Evolutionary conservation across 2,329 filamentous ascomycete species (phyloP).

Genomic region (Graphilbum sp.): DNA sequence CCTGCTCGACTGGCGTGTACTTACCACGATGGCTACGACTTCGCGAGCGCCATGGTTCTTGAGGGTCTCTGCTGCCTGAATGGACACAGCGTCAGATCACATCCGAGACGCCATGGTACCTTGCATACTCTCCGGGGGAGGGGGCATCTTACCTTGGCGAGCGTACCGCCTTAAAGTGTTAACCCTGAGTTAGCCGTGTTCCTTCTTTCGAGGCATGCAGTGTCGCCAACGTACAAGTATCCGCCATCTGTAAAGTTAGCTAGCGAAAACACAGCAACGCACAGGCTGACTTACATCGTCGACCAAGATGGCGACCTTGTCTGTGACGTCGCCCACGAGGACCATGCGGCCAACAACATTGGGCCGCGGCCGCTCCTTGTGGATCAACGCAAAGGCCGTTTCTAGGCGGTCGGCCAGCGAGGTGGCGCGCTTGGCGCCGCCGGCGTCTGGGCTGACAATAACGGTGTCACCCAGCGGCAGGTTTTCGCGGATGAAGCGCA

Average conservation of each 20-base stretch:
- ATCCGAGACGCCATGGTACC: too few relatives aligned
- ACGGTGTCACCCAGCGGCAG: conserved; percentile 68
- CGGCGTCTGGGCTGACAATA: conserved; percentile 88
- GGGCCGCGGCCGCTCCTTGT: conserved; percentile 76
- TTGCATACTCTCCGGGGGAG: too few relatives aligned
- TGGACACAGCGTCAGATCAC: background rate
- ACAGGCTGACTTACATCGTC: conserved; percentile 9
- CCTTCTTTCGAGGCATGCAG: too few relatives aligned
- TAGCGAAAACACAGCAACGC: background rate
- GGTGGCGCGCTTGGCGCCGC: conserved; percentile 85
- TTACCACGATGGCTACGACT: conserved; percentile 70
- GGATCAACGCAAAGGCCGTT: conserved; percentile 81
- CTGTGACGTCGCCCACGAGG: conserved; percentile 83
- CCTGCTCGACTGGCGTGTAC: background rate
- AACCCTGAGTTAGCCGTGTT: conserved; percentile 38
- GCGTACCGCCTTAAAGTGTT: conserved; percentile 16
- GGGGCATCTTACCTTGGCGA: conserved; percentile 36
- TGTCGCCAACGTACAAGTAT: conserved; percentile 11
- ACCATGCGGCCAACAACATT: conserved; percentile 83
- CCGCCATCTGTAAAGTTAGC: conserved; percentile 10
- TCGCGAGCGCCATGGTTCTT: conserved; percentile 74
- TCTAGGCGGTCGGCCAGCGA: conserved; percentile 86
- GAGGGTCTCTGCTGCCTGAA: conserved; percentile 60
- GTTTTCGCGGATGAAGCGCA: conserved; percentile 84
- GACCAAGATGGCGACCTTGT: conserved; percentile 87